Percentiles rank a stretch among this genome's conserved stretches.
Evolutionary conservation across 2,329 filamentous ascomycete genomes (phyloP).

Genomic region (Tricladium varicosporioides): DNA sequence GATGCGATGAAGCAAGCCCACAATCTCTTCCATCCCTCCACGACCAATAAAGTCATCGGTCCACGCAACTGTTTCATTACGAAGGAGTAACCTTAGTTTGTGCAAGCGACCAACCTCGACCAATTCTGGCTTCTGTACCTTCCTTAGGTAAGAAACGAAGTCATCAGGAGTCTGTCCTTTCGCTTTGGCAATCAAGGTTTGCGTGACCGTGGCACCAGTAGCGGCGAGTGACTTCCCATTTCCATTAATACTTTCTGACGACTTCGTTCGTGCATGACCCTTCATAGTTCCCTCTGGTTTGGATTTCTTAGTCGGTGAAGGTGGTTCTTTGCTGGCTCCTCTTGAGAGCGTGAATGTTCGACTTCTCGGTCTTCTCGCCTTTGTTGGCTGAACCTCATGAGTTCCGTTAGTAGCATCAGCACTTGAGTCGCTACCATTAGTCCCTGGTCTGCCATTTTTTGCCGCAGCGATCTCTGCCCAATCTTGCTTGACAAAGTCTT

Average conservation of each 20-base stretch:
- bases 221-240: slow-evolving; percentile 56
- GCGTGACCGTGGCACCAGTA: slow-evolving; percentile 53
- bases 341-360: slow-evolving; percentile 65
- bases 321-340: slow-evolving; percentile 48
- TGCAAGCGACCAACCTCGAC: slow-evolving; percentile 95
- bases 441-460: slow-evolving; percentile 42
- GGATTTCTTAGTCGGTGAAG: slow-evolving; percentile 71
- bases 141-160: slow-evolving; percentile 82
- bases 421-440: slow-evolving; percentile 39
- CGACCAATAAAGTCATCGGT: slow-evolving; percentile 87
- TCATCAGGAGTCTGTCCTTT: slow-evolving; percentile 75
- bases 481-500: slow-evolving; percentile 91
- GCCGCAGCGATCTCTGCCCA: slow-evolving; percentile 65
- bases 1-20: slow-evolving; percentile 82
- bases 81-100: slow-evolving; percentile 82
- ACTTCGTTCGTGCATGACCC: slow-evolving; percentile 69
- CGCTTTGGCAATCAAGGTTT: slow-evolving; percentile 62
- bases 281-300: slow-evolving; percentile 63
- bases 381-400: slow-evolving; percentile 37
- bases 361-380: slow-evolving; percentile 62
- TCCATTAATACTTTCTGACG: slow-evolving; percentile 65
- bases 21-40: slow-evolving; percentile 90
- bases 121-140: slow-evolving; percentile 74
- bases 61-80: slow-evolving; percentile 95
- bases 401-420: slow-evolving; percentile 38